Percentiles rank a stretch among this genome's conserved stretches.
Evolutionary conservation across 2,329 filamentous ascomycete genomes (phyloP).

Genomic region (Diaporthe sp.): DNA sequence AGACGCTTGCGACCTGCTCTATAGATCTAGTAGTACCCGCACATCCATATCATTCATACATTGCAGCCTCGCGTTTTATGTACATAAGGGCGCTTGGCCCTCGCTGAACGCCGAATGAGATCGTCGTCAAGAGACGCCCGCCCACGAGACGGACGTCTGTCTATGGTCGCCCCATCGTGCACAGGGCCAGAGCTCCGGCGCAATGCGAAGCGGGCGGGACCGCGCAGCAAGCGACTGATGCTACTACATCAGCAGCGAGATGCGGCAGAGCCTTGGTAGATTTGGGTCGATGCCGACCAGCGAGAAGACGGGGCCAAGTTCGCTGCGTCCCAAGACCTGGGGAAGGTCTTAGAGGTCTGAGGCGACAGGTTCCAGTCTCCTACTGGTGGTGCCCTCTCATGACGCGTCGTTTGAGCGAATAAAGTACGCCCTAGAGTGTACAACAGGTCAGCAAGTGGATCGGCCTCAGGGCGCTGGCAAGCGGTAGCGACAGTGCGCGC

Average conservation of each 20-base stretch:
- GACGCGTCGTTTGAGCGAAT: slow-evolving; percentile 65
- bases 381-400: slow-evolving; percentile 44
- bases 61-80: slow-evolving; percentile 31
- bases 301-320: not conserved
- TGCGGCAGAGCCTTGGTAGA: not conserved
- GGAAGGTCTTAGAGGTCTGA: slow-evolving; percentile 47
- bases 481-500: slow-evolving; percentile 38
- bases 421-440: slow-evolving; percentile 67
- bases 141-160: not conserved
- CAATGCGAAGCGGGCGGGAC: slow-evolving; percentile 10
- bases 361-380: not conserved
- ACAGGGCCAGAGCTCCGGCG: not conserved
- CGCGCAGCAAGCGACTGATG: slow-evolving; percentile 22
- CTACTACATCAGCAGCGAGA: not conserved
- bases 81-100: slow-evolving; percentile 14
- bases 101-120: slow-evolving; percentile 25
- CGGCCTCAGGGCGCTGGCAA: no score
- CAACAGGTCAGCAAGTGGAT: slow-evolving; percentile 39
- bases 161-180: slow-evolving; percentile 2
- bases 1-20: slow-evolving; percentile 37
- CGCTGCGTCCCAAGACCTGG: not conserved
- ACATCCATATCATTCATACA: slow-evolving; percentile 30
- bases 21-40: slow-evolving; percentile 33
- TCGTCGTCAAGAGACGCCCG: slow-evolving; percentile 23
- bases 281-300: not conserved